Conservation (phyloP, 345 rosid genomes). For the Eucalyptus urophylla region DNA sequence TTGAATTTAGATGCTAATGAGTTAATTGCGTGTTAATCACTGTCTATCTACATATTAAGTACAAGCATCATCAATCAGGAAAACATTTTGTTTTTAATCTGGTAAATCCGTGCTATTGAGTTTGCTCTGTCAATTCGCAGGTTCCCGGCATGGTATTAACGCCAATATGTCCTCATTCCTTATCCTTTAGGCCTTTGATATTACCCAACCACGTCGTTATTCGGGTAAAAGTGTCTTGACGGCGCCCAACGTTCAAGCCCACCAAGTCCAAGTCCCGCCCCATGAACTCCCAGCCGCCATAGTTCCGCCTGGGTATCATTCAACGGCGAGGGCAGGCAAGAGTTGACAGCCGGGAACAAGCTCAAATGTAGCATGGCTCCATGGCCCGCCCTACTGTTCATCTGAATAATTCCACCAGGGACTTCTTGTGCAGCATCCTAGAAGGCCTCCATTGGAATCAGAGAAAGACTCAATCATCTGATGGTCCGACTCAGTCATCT, state of each 20-base stretch:
- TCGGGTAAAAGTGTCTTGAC: constrained; percentile 59
- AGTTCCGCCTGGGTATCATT: constrained; percentile 94
- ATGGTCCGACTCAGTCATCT: constrained; percentile 65
- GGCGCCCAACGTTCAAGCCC: not conserved
- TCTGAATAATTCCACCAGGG: constrained; percentile 63
- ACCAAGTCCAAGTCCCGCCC: too few relatives aligned
- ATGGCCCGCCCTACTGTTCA: constrained; percentile 95
- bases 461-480: constrained; percentile 66
- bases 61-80: not conserved
- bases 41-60: not conserved
- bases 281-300: constrained; percentile 42
- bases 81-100: not conserved
- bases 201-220: constrained; percentile 86
- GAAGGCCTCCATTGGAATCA: constrained; percentile 93
- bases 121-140: constrained; percentile 8
- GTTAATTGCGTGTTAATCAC: not conserved
- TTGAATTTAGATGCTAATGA: not conserved
- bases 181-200: constrained; percentile 93
- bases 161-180: constrained; percentile 92
- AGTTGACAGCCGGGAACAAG: constrained; percentile 68
- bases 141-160: constrained; percentile 93
- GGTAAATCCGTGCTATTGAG: not conserved
- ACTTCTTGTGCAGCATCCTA: constrained; percentile 81
- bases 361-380: constrained; percentile 96
- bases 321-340: constrained; percentile 84